Evolutionary conservation across 495 filamentous ascomycete species (phyloP), one percentile per base, ranked within the genome.

Genomic region (Tuber melanosporum): DNA sequence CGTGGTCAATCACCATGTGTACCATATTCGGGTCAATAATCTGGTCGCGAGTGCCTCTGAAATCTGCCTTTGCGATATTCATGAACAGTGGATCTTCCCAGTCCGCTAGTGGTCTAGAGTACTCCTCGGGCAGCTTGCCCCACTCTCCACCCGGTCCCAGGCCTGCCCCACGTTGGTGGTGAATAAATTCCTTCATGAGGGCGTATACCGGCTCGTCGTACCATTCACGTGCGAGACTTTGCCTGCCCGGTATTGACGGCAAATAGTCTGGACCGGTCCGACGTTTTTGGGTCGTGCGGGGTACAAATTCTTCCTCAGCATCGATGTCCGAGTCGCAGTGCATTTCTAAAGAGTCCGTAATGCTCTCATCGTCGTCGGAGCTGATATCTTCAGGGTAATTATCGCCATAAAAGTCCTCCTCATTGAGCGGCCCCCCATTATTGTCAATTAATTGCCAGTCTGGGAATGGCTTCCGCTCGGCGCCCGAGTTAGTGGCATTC

Each of bases 401-500:
- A 14, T 26, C n/a, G 26, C 14, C 57, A 12, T 3, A 17, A 36
- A 66, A 66, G 26, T 66, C 57, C 57, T 6, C 57, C 26, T 66
- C 57, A 10, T 26, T 12, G 12, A 66, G 14, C 14, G 57, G 57
- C 26, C 57, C 57, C 26, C 57, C 57, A 14, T 66, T 5, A 26
- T 66, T 66, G 4, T 66, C 57, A 26, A 66, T 66, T 2, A 66
- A 17, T 26, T 66, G 26, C 57, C 57, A 66, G 57, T 66, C 57
- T 8, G 57, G 57, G 57, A 66, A 66, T 0, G 57, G 26, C 14
- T 7, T 66, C n/a, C 3, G 57, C 12, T 66, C 57, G 57, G 26
- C 57, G 3, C 26, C 26, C 10, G 0, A 0, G 12, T 1, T 0
- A 1, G n/a, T 66, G n/a, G 4, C 7, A 10, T 2, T 32, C 32